Evolutionary conservation across 2,329 filamentous ascomycete genomes (phyloP).

Genomic region (Xylariales sp.): DNA sequence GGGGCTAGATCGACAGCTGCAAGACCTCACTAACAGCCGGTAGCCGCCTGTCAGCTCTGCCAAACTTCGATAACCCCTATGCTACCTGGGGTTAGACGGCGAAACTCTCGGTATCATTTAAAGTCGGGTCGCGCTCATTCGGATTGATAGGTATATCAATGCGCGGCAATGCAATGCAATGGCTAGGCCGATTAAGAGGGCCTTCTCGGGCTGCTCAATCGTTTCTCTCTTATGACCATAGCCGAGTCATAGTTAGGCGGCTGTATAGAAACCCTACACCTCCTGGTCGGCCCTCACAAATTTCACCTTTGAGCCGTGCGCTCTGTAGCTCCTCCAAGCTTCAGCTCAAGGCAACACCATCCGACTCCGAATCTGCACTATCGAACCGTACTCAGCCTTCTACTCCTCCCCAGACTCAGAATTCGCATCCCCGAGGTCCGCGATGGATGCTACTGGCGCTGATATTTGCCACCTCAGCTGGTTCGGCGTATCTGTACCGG

Average conservation of each 20-base stretch:
- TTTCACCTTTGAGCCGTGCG: neutral
- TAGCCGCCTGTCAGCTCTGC: neutral
- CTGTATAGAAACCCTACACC: neutral
- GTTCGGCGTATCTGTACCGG: constrained; percentile 27
- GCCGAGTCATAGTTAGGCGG: neutral
- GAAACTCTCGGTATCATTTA: neutral
- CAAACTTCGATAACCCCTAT: too few relatives aligned
- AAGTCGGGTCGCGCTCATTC: neutral
- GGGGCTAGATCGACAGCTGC: too few relatives aligned
- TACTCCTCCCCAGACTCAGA: neutral
- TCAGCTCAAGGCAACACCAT: constrained; percentile 10
- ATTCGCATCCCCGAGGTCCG: neutral
- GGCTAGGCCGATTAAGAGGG: constrained; percentile 23
- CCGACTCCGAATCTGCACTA: neutral
- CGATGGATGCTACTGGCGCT: constrained; percentile 32
- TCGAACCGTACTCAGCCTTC: neutral
- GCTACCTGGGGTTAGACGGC: too few relatives aligned
- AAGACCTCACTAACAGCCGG: neutral
- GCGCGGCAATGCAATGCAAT: constrained; percentile 36
- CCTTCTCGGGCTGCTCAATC: constrained; percentile 10
- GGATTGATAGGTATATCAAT: constrained; percentile 28
- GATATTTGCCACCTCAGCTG: constrained; percentile 27
- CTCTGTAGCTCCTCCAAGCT: constrained; percentile 13
- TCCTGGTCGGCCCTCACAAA: neutral
- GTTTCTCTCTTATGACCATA: neutral